Conservation (phyloP, 352 stramenopile species). For the Phytophthora sojae region DNA sequence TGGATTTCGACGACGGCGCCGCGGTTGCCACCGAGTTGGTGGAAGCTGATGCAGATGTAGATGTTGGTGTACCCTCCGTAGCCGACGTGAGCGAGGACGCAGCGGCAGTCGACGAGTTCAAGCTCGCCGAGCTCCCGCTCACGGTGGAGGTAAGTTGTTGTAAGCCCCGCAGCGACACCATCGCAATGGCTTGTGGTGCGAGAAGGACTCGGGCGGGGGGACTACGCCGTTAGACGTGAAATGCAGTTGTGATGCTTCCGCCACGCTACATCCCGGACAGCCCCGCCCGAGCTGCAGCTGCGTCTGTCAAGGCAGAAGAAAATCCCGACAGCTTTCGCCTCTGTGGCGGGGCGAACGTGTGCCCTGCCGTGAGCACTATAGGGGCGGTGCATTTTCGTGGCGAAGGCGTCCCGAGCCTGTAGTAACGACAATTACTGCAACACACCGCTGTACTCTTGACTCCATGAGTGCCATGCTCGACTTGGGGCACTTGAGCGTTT, state of each 20-base stretch:
- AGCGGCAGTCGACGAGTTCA: background rate
- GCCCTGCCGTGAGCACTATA: constrained; percentile 20
- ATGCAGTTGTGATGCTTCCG: constrained; percentile 35
- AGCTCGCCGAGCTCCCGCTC: constrained; percentile 4
- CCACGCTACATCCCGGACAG: constrained; percentile 16
- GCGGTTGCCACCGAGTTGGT: background rate
- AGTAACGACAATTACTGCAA: constrained; percentile 46
- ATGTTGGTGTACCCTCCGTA: constrained; percentile 12
- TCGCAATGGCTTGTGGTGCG: constrained; percentile 23
- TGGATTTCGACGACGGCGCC: constrained; percentile 14
- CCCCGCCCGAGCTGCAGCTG: constrained; percentile 9
- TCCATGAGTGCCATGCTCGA: constrained; percentile 25
- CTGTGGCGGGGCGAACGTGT: constrained; percentile 20
- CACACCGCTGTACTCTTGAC: constrained; percentile 34
- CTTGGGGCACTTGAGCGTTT: constrained; percentile 29
- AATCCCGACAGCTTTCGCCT: constrained; percentile 26
- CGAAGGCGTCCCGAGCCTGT: constrained; percentile 7
- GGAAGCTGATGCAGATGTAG: constrained; percentile 3
- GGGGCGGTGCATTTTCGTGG: constrained; percentile 40
- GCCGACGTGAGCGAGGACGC: constrained; percentile 9
- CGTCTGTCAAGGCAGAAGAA: constrained; percentile 25
- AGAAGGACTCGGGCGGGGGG: constrained; percentile 13
- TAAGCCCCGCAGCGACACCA: constrained; percentile 34
- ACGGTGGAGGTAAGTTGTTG: constrained; percentile 24
- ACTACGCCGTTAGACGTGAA: constrained; percentile 59